Percentiles rank a stretch among this genome's conserved stretches.
Conservation (phyloP, 441 rosid species). For the Geranium incanum region DNA sequence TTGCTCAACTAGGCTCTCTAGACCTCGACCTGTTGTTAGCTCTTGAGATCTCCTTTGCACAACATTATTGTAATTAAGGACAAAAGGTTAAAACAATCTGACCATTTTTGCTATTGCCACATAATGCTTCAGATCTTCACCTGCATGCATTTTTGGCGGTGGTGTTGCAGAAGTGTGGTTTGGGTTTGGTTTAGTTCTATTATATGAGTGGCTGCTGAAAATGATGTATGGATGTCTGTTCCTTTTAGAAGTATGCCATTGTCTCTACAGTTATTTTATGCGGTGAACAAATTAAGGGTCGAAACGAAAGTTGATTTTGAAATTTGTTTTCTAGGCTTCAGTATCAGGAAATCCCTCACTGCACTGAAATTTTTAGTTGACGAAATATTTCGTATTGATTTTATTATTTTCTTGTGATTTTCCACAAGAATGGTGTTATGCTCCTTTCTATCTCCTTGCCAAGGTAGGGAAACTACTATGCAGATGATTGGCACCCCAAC, state of each 20-base stretch:
- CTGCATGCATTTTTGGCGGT: neutral
- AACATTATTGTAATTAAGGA: neutral
- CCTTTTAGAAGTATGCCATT: neutral
- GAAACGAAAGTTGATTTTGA: no score
- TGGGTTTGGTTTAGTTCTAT: neutral
- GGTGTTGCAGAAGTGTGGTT: neutral
- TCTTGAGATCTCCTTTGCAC: constrained; percentile 3
- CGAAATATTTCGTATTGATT: neutral
- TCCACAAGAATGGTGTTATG: neutral
- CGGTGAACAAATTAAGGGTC: neutral
- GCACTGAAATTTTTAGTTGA: no score
- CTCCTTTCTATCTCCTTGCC: neutral
- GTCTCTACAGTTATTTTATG: constrained; percentile 1
- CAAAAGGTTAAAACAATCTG: neutral
- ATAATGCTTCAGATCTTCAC: neutral
- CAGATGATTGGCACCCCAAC: neutral
- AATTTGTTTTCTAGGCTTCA: no score
- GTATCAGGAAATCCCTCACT: neutral
- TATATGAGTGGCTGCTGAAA: neutral
- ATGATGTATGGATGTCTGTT: neutral
- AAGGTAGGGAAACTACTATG: neutral
- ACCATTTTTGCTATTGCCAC: neutral
- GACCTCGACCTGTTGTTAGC: neutral
- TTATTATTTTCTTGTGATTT: neutral
- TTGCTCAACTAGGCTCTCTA: constrained; percentile 3